Percentiles rank a stretch among this genome's conserved stretches.
phyloP scores from a whole-genome alignment of 1,284 basidiomycete species.

The Rhodotorula glutinis region DNA sequence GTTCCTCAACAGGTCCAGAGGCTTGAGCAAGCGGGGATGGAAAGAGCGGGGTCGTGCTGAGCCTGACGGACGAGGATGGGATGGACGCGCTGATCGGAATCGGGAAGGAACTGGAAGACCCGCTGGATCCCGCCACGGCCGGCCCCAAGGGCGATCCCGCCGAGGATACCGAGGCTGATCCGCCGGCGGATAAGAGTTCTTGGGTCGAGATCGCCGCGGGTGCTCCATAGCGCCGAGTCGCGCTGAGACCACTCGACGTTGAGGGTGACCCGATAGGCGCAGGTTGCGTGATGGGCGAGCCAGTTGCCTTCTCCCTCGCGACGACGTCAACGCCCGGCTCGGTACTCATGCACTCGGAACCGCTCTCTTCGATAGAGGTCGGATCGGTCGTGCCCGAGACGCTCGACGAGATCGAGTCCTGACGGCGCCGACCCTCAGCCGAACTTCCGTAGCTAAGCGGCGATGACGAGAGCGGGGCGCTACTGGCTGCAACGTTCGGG shows the following conservation, averaged over 20 bases:
- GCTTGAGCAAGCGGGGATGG: conserved; percentile 37
- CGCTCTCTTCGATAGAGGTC: conserved; percentile 32
- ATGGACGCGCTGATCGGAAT: conserved; percentile 25
- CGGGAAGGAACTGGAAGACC: conserved; percentile 21
- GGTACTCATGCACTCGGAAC: conserved; percentile 20
- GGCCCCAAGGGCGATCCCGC: background rate
- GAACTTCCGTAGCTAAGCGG: conserved; percentile 29
- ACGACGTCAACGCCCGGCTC: background rate
- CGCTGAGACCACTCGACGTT: background rate
- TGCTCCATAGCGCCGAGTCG: background rate
- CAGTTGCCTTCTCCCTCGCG: background rate
- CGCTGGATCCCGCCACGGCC: conserved; percentile 19
- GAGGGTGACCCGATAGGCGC: background rate
- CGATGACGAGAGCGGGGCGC: conserved; percentile 22
- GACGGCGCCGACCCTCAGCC: conserved; percentile 11
- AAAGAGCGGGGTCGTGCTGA: conserved; percentile 36
- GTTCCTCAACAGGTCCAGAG: conserved; percentile 32
- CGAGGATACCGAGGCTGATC: background rate
- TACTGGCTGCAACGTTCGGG: background rate
- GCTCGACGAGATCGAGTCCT: conserved; percentile 34
- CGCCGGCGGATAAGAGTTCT: conserved; percentile 5
- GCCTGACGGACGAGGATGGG: conserved; percentile 25
- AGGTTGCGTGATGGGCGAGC: background rate
- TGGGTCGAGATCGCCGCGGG: conserved; percentile 5
- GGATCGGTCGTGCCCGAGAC: conserved; percentile 30